A percentile compares a stretch with the other conserved stretches of the same genome.
These are phyloP conservation scores for Rhizomucor pusillus DNA, from an alignment of 371 early-diverging fungal species.

Conservation along the genomic window DNA sequence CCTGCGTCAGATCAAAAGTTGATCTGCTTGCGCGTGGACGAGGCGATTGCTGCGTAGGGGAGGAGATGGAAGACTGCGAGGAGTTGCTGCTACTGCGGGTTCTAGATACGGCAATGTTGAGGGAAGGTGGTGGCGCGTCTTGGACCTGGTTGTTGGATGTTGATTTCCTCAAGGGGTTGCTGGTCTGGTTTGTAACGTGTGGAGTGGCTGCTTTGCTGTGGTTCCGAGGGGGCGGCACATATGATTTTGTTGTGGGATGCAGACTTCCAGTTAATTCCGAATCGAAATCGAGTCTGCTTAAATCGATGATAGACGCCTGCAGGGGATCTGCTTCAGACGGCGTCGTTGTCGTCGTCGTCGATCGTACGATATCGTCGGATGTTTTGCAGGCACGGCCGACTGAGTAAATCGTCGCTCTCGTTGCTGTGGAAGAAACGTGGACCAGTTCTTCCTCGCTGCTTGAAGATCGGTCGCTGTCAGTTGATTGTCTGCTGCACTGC, in stretches of 20 bases:
- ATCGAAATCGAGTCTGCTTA: no score
- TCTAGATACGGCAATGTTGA: not conserved
- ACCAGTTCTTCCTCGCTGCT: not conserved
- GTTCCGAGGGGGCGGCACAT: constrained; percentile 6
- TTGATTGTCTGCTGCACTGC: not conserved
- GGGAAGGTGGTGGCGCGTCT: not conserved
- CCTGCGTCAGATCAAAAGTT: constrained; percentile 3
- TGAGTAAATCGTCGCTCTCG: not conserved
- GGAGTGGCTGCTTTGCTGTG: constrained; percentile 1
- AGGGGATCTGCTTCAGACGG: no score
- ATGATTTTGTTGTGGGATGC: not conserved
- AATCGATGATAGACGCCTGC: no score
- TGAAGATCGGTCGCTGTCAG: not conserved
- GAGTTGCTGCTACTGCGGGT: not conserved
- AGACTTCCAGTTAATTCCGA: not conserved
- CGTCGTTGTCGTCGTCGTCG: no score
- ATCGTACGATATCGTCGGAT: no score
- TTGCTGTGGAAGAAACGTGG: not conserved
- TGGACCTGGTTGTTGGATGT: not conserved
- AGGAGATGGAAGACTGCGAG: constrained; percentile 1
- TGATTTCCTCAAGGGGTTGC: not conserved
- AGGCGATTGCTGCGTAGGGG: constrained; percentile 6
- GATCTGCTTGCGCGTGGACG: constrained; percentile 7
- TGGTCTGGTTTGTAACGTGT: not conserved
- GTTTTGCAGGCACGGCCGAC: no score